Evolutionary conservation across 2,329 filamentous ascomycete genomes (phyloP), one percentile per base, ranked within the genome.

Genomic region (Fusarium sp.): DNA sequence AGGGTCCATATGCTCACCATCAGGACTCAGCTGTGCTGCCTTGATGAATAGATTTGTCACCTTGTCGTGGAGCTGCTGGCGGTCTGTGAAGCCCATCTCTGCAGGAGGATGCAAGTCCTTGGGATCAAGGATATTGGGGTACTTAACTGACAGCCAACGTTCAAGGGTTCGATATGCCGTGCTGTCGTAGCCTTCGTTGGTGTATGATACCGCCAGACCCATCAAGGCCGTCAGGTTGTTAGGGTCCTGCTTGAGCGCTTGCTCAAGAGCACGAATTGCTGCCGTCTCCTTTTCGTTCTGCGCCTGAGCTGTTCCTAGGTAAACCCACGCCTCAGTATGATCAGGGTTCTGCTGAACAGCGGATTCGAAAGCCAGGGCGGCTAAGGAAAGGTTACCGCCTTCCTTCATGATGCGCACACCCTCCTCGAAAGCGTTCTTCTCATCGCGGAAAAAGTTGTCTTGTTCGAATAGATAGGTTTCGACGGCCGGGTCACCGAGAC

Each of bases 281-380:
- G 96, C 95, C 10, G 93, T 92, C 79, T 99, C 96, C 82, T 99
- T 99, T 80, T 99, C 96, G 79, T 99, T 99, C 78, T 99, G 96
- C 20, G 96, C 96, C 81, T 99, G 96, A 19, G 94, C 92, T 54
- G 91, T 90, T 53, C 96, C 96, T 32, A 99, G 87, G 74, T 94
- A 91, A 11, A 94, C 93, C 96, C 96, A 99, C 4, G 96, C 96
- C 55, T 97, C 92, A 37, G 95, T 89, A 77, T 98, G 95, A 55
- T 91, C 85, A 1, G 93, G 88, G 65, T 97, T 89, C 80, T 95
- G 94, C 78, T 97, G 94, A 7, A 95, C 93, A 3, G 96, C 96
- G 19, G 96, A 94, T 81, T 99, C 96, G 73, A 99, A 99, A 1
- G 96, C 96, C 48, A 99, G 83, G 0, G 96, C 94, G 8, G 96